Conservation (phyloP, 2,329 filamentous ascomycete species). For the Graphilbum sp. region DNA sequence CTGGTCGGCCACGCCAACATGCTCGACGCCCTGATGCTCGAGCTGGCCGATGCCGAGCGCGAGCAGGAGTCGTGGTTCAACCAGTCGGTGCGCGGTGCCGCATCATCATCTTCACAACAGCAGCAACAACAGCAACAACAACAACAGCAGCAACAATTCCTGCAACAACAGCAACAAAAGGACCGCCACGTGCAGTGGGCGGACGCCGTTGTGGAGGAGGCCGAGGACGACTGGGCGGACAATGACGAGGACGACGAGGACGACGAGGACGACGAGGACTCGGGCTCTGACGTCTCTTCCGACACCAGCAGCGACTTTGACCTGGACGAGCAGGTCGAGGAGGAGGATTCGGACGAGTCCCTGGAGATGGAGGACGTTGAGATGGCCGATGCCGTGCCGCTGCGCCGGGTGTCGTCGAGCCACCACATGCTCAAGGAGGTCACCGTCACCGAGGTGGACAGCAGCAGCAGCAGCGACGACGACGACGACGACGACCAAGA, state of each 20-base stretch:
- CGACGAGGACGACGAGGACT: constrained; percentile 31
- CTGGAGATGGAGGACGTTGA: constrained; percentile 38
- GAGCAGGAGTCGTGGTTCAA: constrained; percentile 98
- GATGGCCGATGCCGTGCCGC: constrained; percentile 31
- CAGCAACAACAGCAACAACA: constrained; percentile 13
- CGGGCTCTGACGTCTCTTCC: constrained; percentile 34
- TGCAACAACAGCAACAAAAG: constrained; percentile 10
- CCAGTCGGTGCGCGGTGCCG: constrained; percentile 65
- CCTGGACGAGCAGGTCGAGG: constrained; percentile 25
- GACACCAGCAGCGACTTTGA: constrained; percentile 29
- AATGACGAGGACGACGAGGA: constrained; percentile 28
- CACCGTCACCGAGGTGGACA: constrained; percentile 3
- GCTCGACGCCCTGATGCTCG: constrained; percentile 84
- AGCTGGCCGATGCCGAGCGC: constrained; percentile 77
- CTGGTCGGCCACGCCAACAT: constrained; percentile 98
- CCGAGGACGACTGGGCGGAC: constrained; percentile 54
- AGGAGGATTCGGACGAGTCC: constrained; percentile 31
- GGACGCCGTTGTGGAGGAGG: constrained; percentile 57
- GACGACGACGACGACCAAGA: constrained; percentile 24
- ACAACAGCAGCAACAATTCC: no score
- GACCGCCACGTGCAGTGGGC: constrained; percentile 77
- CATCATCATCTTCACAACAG: constrained; percentile 15
- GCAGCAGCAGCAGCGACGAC: no score
- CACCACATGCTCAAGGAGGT: constrained; percentile 16
- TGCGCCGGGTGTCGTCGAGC: constrained; percentile 28